Conservation (phyloP, 805 yeast species). For the Deakozyma indianensis region DNA sequence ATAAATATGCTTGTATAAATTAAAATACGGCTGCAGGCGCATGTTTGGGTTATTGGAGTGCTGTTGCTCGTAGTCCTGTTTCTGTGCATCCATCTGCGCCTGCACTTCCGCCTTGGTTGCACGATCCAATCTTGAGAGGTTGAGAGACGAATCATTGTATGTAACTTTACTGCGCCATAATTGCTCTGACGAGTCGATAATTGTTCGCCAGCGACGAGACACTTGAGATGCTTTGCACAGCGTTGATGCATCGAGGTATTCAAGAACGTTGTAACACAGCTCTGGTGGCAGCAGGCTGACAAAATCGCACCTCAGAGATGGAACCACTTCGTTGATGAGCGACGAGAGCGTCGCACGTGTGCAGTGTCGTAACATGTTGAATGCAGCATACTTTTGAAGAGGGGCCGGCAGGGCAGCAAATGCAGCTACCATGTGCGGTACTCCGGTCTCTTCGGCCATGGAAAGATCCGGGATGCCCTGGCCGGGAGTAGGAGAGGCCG, state of each 20-base stretch:
- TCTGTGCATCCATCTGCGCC: conserved; percentile 3
- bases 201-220: conserved; percentile 50
- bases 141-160: neutral
- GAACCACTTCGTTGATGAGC: conserved; percentile 35
- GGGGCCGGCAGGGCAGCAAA: conserved; percentile 28
- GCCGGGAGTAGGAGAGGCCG: neutral
- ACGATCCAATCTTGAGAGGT: conserved; percentile 5
- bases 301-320: conserved; percentile 58
- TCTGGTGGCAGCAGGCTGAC: conserved; percentile 62
- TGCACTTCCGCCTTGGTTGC: conserved; percentile 8
- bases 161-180: conserved; percentile 49
- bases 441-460: conserved; percentile 4
- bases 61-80: conserved; percentile 6
- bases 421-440: conserved; percentile 15
- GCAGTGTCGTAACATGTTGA: conserved; percentile 40
- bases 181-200: conserved; percentile 43
- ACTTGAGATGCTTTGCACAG: conserved; percentile 50
- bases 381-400: conserved; percentile 36
- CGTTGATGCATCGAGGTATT: conserved; percentile 47
- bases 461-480: neutral
- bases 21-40: conserved; percentile 16
- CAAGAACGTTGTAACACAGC: conserved; percentile 48
- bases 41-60: conserved; percentile 4
- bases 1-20: conserved; percentile 40
- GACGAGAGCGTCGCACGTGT: conserved; percentile 50